These are phyloP conservation scores for Elongisporangium anandrum DNA, from an alignment of 352 stramenopile species.

Conservation along the genomic window DNA sequence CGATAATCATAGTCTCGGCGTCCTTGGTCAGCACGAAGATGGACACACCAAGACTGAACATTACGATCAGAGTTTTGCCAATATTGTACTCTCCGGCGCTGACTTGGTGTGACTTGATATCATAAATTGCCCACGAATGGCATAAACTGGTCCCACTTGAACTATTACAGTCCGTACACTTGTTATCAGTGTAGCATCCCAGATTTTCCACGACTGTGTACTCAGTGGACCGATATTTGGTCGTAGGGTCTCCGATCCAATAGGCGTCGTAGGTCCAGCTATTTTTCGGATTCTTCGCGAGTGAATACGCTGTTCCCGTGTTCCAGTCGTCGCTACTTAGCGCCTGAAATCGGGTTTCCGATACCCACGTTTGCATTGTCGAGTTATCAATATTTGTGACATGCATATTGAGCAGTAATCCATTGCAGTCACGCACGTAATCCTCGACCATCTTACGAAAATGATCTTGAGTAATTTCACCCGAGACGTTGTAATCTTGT, in stretches of 20 bases:
- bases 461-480: conserved; percentile 36
- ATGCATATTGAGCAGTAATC: conserved; percentile 59
- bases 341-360: conserved; percentile 46
- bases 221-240: conserved; percentile 50
- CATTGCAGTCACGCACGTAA: conserved; percentile 72
- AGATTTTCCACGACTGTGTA: conserved; percentile 57
- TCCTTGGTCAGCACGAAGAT: conserved; percentile 93
- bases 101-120: conserved; percentile 47
- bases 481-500: conserved; percentile 76
- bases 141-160: conserved; percentile 35
- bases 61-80: conserved; percentile 84
- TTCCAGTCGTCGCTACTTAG: conserved; percentile 55
- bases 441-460: conserved; percentile 58
- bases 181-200: conserved; percentile 62
- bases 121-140: conserved; percentile 70
- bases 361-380: conserved; percentile 48
- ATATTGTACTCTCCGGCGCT: conserved; percentile 65
- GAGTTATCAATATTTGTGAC: conserved; percentile 43
- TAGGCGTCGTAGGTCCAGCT: conserved; percentile 57
- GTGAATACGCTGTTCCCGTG: conserved; percentile 24
- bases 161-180: conserved; percentile 47
- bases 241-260: conserved; percentile 27
- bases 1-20: conserved; percentile 94
- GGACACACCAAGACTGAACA: conserved; percentile 88
- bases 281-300: conserved; percentile 61